Evolutionary conservation across 805 yeast species (phyloP), one percentile per base, ranked within the genome.

Genomic region (Saturnispora quitensis): DNA sequence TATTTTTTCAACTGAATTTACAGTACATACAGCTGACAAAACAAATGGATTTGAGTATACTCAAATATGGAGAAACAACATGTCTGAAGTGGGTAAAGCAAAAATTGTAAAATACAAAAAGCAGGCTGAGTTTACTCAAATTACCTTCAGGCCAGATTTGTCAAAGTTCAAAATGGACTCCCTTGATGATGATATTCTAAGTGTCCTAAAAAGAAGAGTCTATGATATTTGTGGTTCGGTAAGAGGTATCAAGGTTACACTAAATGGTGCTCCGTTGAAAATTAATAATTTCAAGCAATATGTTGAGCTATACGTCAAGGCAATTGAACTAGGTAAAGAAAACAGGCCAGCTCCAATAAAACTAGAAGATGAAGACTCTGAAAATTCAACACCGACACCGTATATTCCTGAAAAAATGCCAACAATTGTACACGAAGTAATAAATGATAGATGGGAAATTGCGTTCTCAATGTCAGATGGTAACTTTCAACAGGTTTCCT

Each of bases 161-260:
- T 68, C 73, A 7, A 83, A 89, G 61, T 93, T 93, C 60, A 80
- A 82, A 51, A 91, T 93, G 98, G 81, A 77, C n/a, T 67, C 72
- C 17, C 71, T 93, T 50, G 98, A 93, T 65, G 83, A 76, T 2
- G 97, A 91, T 62, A 80, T 86, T 34, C 68, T 90, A 12, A 83
- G 95, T 33, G 91, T 93, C 38, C 72, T 93, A 68, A 81, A 86
- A 60, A 81, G 99, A 67, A 89, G 99, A 73, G 98, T 91, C 25
- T 91, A 84, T 64, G 99, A 93, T 74, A 73, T 93, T 59, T 90
- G 95, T 53, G 99, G 99, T 56, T 86, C 98, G 3, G 95, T 89
- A 8, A 78, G 80, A 55, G 95, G 89, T 55, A 76, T 95, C 55
- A 78, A 74, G 56, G 91, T 93, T 43, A 81, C 75, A 57, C 73